A percentile compares a stretch with the other conserved stretches of the same genome.
phyloP scores from a whole-genome alignment of 306 rosid species.

The Pueraria montana region DNA sequence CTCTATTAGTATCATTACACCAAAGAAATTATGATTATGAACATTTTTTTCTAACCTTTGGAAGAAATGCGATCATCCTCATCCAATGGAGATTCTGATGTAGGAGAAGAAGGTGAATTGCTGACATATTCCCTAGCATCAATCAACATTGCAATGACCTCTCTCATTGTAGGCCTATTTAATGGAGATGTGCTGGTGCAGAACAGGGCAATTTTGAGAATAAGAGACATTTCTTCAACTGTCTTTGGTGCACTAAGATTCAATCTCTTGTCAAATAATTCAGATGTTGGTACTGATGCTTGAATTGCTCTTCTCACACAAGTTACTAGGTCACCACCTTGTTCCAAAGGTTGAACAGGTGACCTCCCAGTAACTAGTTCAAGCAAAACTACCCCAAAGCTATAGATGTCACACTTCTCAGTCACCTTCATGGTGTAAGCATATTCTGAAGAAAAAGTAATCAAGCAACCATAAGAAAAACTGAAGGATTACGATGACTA shows the following conservation, averaged over 20 bases:
- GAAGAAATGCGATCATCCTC: constrained; percentile 62
- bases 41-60: constrained; percentile 61
- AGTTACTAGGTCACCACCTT: constrained; percentile 78
- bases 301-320: constrained; percentile 75
- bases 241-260: constrained; percentile 58
- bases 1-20: background rate
- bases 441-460: constrained; percentile 67
- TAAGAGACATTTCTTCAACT: constrained; percentile 72
- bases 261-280: constrained; percentile 72
- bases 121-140: constrained; percentile 69
- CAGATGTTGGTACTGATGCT: constrained; percentile 53
- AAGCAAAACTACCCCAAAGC: constrained; percentile 84
- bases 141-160: constrained; percentile 83
- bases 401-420: constrained; percentile 86
- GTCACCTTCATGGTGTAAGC: constrained; percentile 91
- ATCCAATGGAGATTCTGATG: constrained; percentile 74
- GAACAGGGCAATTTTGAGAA: constrained; percentile 81
- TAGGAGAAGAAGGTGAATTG: constrained; percentile 65
- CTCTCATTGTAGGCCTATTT: constrained; percentile 87
- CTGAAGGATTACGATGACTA: constrained; percentile 31
- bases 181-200: constrained; percentile 80
- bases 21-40: background rate
- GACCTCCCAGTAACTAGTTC: constrained; percentile 73
- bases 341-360: constrained; percentile 86
- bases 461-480: constrained; percentile 36